Conservation (phyloP, 352 stramenopile species). For the Globisporangium radiosum region DNA sequence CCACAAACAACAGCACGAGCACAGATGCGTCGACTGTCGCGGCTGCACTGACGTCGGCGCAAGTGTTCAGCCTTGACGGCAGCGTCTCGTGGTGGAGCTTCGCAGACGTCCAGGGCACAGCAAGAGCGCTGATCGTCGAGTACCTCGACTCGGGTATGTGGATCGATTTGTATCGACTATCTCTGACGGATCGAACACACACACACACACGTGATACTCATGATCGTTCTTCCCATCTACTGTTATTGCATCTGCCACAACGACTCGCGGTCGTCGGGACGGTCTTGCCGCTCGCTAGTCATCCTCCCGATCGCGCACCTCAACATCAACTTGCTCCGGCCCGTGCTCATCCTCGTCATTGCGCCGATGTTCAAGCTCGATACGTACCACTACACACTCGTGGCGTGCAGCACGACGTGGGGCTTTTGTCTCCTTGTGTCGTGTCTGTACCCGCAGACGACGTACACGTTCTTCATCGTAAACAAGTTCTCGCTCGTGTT, state of each 20-base stretch:
- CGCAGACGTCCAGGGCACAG: constrained; percentile 42
- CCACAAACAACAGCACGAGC: neutral
- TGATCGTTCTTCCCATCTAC: too few species aligned
- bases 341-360: constrained; percentile 76
- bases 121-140: constrained; percentile 26
- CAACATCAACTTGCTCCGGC: constrained; percentile 74
- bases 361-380: constrained; percentile 69
- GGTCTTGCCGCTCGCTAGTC: neutral
- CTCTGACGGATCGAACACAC: too few species aligned
- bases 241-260: too few species aligned
- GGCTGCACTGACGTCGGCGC: neutral
- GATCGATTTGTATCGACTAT: too few species aligned
- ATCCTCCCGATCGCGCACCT: constrained; percentile 21
- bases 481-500: constrained; percentile 62
- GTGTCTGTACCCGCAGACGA: constrained; percentile 45
- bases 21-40: neutral
- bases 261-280: too few species aligned
- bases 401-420: constrained; percentile 54
- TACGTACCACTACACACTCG: constrained; percentile 58
- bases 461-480: constrained; percentile 53
- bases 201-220: too few species aligned
- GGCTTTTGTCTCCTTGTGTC: constrained; percentile 60
- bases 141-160: constrained; percentile 47
- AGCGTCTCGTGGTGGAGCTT: constrained; percentile 54
- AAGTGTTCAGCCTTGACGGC: constrained; percentile 25